Base-by-base conservation (phyloP, 1,139 yeast genomes). In the Geotrichum restrictum region DNA sequence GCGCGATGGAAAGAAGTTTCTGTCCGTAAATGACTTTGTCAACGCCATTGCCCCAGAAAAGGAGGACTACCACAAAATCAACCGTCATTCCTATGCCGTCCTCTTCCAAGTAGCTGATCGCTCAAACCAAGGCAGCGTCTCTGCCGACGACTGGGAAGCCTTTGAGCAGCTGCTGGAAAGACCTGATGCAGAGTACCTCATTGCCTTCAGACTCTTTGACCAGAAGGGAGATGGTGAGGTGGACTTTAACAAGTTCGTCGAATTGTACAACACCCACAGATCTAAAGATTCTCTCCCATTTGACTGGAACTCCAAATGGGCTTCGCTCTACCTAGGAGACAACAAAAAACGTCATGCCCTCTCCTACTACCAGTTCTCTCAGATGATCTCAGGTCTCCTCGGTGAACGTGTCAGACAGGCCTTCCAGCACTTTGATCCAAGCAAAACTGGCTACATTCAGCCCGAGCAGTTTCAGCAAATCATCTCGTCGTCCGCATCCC, bases 181-280 rank as follows among this genome's bases (percentile, higher is more conserved):
- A 44, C 77, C 78, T 39, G 77, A 76, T 36, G 79, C 80, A 40
- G 79, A 71, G 59, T 72, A 67, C 57, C 77, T 74, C 54, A 76
- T 72, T 45, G 74, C 74, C 7, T 76, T 68, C 57, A 65, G 74
- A 14, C 66, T 73, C 48, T 74, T 74, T 53, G 47, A 43, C 18
- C 76, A 74, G 60, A 4, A 37, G 2, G 39, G 42, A 4, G 16
- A 40, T 7, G 77, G 76, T 42, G 61, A 60, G 48, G 74, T 74
- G 44, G 68, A 71, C 57, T 73, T 69, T 56, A 63, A 62, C 46
- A 67, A 70, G 58, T 74, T 74, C 56, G 73, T 70, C 36, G 63
- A 67, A 45, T 62, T 61, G 36, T 71, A 70, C 64, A 44, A 45
- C 29, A 16, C 42, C n/a, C 34, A 44, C 42, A 64, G 67, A 59